phyloP scores from a whole-genome alignment of 2,329 filamentous ascomycete genomes.

The Aaosphaeria arxii region DNA sequence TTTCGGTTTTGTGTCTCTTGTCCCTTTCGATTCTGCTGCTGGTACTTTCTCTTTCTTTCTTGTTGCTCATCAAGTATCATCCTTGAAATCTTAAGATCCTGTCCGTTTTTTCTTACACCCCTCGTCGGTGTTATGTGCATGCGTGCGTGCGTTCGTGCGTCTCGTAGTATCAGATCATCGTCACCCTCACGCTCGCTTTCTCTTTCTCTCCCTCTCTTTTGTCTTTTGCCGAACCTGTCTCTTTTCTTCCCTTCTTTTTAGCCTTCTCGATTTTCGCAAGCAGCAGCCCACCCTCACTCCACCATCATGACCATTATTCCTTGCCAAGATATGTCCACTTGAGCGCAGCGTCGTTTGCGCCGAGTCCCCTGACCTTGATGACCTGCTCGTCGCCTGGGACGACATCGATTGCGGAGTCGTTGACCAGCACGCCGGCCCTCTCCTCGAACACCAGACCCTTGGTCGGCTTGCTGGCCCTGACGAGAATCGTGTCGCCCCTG shows the following conservation, averaged over 20 bases:
- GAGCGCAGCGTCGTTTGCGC: conserved; percentile 36
- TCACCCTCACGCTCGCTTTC: neutral
- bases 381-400: conserved; percentile 57
- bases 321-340: conserved; percentile 47
- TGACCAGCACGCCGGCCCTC: conserved; percentile 50
- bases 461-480: conserved; percentile 52
- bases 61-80: too few relatives aligned
- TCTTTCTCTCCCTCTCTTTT: conserved; percentile 7
- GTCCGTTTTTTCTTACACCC: too few relatives aligned
- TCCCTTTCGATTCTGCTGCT: too few relatives aligned
- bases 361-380: conserved; percentile 43
- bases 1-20: too few relatives aligned
- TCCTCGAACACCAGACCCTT: conserved; percentile 62
- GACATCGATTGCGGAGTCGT: conserved; percentile 57
- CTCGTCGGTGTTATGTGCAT: too few relatives aligned
- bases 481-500: conserved; percentile 41
- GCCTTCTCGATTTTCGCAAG: neutral
- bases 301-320: conserved; percentile 12
- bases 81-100: too few relatives aligned
- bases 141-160: too few relatives aligned
- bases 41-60: too few relatives aligned
- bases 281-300: neutral
- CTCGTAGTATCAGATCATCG: neutral
- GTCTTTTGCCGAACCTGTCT: neutral
- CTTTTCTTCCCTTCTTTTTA: too few relatives aligned